Evolutionary conservation across 2,329 filamentous ascomycete species (phyloP), one percentile per base, ranked within the genome.

Genomic region (Madurella fahalii): DNA sequence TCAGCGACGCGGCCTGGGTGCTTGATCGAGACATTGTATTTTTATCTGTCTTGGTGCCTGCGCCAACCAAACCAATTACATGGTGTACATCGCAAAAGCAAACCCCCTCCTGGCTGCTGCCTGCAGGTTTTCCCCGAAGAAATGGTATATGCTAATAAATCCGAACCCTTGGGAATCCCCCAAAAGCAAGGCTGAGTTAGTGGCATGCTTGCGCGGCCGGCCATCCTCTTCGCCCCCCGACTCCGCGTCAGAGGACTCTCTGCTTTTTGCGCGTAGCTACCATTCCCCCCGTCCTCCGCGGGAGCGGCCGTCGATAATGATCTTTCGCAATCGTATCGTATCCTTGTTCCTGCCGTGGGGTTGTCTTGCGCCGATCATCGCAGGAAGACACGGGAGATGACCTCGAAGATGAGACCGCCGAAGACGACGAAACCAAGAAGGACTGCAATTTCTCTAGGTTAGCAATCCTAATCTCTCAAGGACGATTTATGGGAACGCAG

Each of bases 361-460:
- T 15, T 25, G 3, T 7, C 9, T 13, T 17, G 9, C 44, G 9
- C 42, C 1, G 34, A 57, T 58, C 44, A 57, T 16, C 54, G 54
- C 8, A 61, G 41, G 55, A 65, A 79, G 69, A 83, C 74, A 63
- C 79, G 78, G 42, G 79, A 77, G 58, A 84, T 63, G 51, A 75
- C 70, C 68, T 84, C 81, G 65, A 84, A 82, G 62, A 83, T 58
- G 30, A 84, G 72, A 39, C 82, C 82, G 57, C 82, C 82, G 58
- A 85, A 80, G 63, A 85, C 71, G 64, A 84, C 72, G 67, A 85
- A 85, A 37, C 67, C 81, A 61, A 85, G 79, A 44, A 85, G 56
- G 30, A 65, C 82, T 84, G 47, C 0, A 50, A 3, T 15, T 82
- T 41, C 4, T 1, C 51, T 2, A 7, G 7, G 44, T 42, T 16